phyloP scores from a whole-genome alignment of 192 early-diverging fungal genomes.

The Rhizoclosmatium globosum region DNA sequence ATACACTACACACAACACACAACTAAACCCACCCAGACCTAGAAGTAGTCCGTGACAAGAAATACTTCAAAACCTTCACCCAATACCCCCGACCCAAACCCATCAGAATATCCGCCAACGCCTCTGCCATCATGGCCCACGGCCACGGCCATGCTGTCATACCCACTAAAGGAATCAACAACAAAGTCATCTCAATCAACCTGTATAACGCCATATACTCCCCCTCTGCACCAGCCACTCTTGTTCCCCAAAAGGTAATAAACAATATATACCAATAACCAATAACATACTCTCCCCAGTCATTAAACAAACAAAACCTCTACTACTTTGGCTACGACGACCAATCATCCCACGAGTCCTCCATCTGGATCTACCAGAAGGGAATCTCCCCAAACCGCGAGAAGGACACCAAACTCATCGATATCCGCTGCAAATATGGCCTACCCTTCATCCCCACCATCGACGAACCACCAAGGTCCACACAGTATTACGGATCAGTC shows the following conservation, averaged over 20 bases:
- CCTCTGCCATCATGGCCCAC: neutral
- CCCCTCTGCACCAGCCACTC: neutral
- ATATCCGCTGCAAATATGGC: neutral
- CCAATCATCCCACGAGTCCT: neutral
- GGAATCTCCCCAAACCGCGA: too few relatives aligned
- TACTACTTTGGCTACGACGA: neutral
- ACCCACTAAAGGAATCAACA: neutral
- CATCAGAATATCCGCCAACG: neutral
- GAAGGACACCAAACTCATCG: neutral
- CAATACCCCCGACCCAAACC: neutral
- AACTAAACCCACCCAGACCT: too few relatives aligned
- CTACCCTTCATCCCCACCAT: neutral
- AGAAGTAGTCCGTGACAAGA: too few relatives aligned
- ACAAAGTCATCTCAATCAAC: neutral
- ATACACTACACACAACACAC: too few relatives aligned
- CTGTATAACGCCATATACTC: neutral
- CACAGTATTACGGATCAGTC: neutral
- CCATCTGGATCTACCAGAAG: neutral
- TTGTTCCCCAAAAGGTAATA: neutral
- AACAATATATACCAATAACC: too few relatives aligned
- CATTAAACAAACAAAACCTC: neutral
- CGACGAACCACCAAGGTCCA: neutral
- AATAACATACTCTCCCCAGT: too few relatives aligned
- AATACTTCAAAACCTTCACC: too few relatives aligned
- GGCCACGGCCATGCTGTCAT: neutral